These are phyloP conservation scores for Aaosphaeria pasadenensis DNA, from an alignment of 2,329 filamentous ascomycete species.

Conservation along the genomic window DNA sequence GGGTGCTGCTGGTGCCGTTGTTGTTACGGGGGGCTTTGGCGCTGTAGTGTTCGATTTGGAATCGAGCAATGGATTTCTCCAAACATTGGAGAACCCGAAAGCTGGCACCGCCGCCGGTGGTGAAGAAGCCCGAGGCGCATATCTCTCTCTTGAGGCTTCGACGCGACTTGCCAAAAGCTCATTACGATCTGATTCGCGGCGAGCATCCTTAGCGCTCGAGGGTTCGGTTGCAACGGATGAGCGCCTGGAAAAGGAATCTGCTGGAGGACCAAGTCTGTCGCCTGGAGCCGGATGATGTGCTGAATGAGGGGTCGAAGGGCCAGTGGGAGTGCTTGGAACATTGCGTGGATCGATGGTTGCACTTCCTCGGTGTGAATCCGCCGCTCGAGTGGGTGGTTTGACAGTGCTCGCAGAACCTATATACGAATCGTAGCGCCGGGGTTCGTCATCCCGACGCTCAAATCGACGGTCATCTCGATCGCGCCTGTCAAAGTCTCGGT, in stretches of 20 bases:
- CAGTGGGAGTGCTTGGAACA: constrained; percentile 30
- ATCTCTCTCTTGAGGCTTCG: constrained; percentile 46
- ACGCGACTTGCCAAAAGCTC: constrained; percentile 45
- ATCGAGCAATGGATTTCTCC: constrained; percentile 39
- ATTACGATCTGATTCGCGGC: constrained; percentile 42
- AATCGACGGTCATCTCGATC: constrained; percentile 43
- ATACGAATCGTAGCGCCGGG: constrained; percentile 41
- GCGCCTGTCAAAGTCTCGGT: constrained; percentile 38
- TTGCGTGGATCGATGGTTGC: constrained; percentile 27
- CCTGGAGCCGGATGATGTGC: constrained; percentile 29
- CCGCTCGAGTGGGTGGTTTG: constrained; percentile 24
- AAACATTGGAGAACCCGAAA: constrained; percentile 49
- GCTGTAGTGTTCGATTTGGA: constrained; percentile 23
- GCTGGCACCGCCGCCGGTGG: constrained; percentile 56
- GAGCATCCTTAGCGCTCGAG: constrained; percentile 26
- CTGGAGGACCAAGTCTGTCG: constrained; percentile 28
- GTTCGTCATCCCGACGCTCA: constrained; percentile 43
- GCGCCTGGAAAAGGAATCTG: constrained; percentile 34
- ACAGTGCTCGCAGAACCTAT: constrained; percentile 30
- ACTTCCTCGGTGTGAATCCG: constrained; percentile 30
- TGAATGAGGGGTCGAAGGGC: constrained; percentile 26
- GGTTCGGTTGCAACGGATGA: constrained; percentile 35
- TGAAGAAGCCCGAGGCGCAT: constrained; percentile 48
- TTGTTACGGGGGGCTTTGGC: constrained; percentile 22
- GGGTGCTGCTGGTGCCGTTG: constrained; percentile 6